Evolutionary conservation across 805 yeast species (phyloP).

Genomic region (Zygotorulaspora danielsina): DNA sequence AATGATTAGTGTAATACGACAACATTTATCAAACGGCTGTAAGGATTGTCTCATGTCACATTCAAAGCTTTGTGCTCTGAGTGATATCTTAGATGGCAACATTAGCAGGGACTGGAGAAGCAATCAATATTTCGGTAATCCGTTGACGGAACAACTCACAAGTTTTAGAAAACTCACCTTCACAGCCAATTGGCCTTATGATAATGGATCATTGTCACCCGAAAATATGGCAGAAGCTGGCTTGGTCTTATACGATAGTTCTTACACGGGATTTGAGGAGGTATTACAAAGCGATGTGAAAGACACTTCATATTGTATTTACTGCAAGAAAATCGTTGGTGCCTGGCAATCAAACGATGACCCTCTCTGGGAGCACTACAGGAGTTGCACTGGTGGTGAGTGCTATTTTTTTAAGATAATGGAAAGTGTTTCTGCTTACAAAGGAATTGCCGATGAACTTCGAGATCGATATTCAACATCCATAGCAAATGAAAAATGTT

Average conservation of each 20-base stretch:
- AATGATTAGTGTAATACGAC: conserved; percentile 22
- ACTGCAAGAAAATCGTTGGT: conserved; percentile 51
- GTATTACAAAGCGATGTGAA: conserved; percentile 30
- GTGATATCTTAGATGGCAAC: conserved; percentile 18
- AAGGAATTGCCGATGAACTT: background rate
- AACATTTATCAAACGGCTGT: conserved; percentile 18
- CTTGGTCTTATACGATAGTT: conserved; percentile 46
- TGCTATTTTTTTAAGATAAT: conserved; percentile 24
- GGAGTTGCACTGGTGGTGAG: conserved; percentile 20
- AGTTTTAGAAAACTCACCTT: conserved; percentile 20
- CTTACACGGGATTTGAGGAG: conserved; percentile 38
- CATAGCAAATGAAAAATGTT: background rate
- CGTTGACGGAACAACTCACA: conserved; percentile 13
- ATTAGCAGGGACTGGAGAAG: conserved; percentile 23
- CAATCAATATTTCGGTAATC: conserved; percentile 21
- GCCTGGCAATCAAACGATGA: conserved; percentile 56
- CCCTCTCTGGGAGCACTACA: conserved; percentile 47
- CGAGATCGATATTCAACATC: background rate
- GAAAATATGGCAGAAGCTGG: conserved; percentile 52
- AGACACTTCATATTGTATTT: conserved; percentile 55
- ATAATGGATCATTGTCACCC: conserved; percentile 16
- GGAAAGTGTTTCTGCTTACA: background rate
- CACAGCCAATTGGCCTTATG: conserved; percentile 28
- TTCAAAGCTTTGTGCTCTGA: conserved; percentile 23
- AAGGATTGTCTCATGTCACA: conserved; percentile 19